Evolutionary conservation across 768 basidiomycete genomes (phyloP), one percentile per base, ranked within the genome.

Genomic region (Gloeostereum incarnatum): DNA sequence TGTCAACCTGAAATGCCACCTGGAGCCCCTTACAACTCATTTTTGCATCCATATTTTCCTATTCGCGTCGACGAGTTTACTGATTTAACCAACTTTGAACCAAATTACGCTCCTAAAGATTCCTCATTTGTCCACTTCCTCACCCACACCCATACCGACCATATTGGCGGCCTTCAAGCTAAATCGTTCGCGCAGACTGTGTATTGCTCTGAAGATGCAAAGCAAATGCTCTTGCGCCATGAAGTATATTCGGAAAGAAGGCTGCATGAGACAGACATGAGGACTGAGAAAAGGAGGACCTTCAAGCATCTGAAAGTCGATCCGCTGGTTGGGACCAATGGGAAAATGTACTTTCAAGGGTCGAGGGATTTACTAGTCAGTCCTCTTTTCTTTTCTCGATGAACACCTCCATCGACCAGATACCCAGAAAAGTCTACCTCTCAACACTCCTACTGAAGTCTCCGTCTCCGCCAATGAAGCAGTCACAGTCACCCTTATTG

Each of bases 51-150:
- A 4, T 96, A 92, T 52, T 31, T 14, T 20, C 69, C 58, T 25
- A 91, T 97, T 35, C 80, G 89, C 1, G 80, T 97, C 20, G 93
- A 98, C 53, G 74, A 79, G 44, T 98, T 98, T 57, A 65, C 74
- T 3, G 50, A 58, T 31, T 52, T 58, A 6, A 36, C 55, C 21
- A 48, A 56, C 24, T 56, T 58, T 14, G 49, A 65, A 42, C 49
- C 58, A 30, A 40, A 61, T 6, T 64, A 69, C 4, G 57, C 69
- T 4, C 65, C 58, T 35, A 45, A 52, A 44, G 58, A 63, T 2
- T 20, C 39, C 24, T 25, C 31, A n/a, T 53, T 62, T 6, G 57
- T 91, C 8, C 75, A 88, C 54, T 72, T 96, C n/a, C 71, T 96
- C 38, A 78, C 83, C 0, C 91, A 96, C 53, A 86, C 90, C 0